Percentiles rank a stretch among this genome's conserved stretches.
phyloP scores from a whole-genome alignment of 1,284 basidiomycete genomes.

The Ceraceosorus bombacis region DNA sequence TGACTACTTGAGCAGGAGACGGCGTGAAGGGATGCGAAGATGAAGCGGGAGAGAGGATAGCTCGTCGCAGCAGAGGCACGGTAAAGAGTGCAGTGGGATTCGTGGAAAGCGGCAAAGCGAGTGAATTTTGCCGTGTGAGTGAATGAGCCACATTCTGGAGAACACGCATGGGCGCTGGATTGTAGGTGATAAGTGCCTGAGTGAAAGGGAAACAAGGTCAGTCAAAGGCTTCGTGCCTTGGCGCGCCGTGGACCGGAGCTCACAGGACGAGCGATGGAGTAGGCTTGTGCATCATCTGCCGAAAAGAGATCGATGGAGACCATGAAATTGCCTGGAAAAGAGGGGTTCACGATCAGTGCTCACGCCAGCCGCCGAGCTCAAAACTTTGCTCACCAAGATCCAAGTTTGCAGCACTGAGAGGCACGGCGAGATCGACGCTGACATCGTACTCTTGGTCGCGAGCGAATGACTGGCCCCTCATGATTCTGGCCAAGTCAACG shows the following conservation, averaged over 20 bases:
- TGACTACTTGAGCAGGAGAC: neutral
- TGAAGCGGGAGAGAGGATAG: constrained; percentile 23
- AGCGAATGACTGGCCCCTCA: constrained; percentile 20
- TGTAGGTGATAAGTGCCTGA: constrained; percentile 15
- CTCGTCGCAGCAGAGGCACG: constrained; percentile 28
- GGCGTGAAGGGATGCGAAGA: constrained; percentile 4
- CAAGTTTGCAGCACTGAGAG: constrained; percentile 36
- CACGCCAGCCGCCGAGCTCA: neutral
- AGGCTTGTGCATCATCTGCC: neutral
- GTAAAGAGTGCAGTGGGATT: constrained; percentile 28
- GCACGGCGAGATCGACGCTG: constrained; percentile 39
- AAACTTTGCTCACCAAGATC: constrained; percentile 19
- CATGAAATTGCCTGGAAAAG: constrained; percentile 40
- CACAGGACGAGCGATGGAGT: constrained; percentile 22
- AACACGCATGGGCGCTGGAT: constrained; percentile 23
- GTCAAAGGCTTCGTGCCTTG: too few species aligned
- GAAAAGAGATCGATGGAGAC: constrained; percentile 29
- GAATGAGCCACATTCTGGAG: constrained; percentile 19
- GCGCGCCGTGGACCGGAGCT: neutral
- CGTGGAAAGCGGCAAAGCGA: constrained; percentile 7
- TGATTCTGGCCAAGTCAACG: neutral
- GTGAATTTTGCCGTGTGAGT: constrained; percentile 24
- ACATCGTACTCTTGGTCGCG: constrained; percentile 45
- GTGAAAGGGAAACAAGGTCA: too few species aligned
- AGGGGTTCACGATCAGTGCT: neutral